Evolutionary conservation across 2,329 filamentous ascomycete species (phyloP).

Genomic region (Xenosphaeropsis pyriputrescens): DNA sequence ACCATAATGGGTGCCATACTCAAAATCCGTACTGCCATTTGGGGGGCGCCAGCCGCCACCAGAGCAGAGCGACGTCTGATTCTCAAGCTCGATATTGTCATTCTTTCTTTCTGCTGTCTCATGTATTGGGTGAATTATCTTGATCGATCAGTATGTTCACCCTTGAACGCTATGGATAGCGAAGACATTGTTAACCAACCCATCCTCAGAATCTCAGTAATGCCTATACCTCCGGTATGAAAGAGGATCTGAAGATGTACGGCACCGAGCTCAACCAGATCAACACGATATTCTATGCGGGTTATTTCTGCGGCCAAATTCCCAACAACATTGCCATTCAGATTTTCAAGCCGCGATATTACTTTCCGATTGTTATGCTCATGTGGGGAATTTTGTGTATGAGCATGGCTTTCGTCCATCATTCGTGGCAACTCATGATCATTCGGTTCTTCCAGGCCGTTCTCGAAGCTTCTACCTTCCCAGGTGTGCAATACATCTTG

Average conservation of each 20-base stretch:
- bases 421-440: conserved; percentile 39
- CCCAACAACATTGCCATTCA: conserved; percentile 44
- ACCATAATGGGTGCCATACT: too few relatives aligned
- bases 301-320: conserved; percentile 36
- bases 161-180: too few relatives aligned
- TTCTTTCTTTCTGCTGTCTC: conserved; percentile 22
- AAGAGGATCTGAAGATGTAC: conserved; percentile 26
- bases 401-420: conserved; percentile 36
- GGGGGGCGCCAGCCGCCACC: not conserved
- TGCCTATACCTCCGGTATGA: conserved; percentile 31
- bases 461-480: conserved; percentile 39
- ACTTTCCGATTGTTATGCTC: conserved; percentile 47
- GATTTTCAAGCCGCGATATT: conserved; percentile 43
- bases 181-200: too few relatives aligned
- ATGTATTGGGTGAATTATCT: conserved; percentile 20
- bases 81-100: conserved; percentile 13
- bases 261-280: conserved; percentile 18
- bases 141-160: not conserved
- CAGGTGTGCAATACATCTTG: conserved; percentile 42
- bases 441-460: conserved; percentile 42
- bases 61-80: conserved; percentile 17
- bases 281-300: conserved; percentile 10
- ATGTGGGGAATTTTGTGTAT: conserved; percentile 50
- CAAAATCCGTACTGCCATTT: not conserved
- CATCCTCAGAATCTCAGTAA: conserved; percentile 27